A percentile compares a stretch with the other conserved stretches of the same genome.
These are phyloP conservation scores for Pyrenophora seminiperda DNA, from an alignment of 2,329 filamentous ascomycete genomes.

Conservation along the genomic window DNA sequence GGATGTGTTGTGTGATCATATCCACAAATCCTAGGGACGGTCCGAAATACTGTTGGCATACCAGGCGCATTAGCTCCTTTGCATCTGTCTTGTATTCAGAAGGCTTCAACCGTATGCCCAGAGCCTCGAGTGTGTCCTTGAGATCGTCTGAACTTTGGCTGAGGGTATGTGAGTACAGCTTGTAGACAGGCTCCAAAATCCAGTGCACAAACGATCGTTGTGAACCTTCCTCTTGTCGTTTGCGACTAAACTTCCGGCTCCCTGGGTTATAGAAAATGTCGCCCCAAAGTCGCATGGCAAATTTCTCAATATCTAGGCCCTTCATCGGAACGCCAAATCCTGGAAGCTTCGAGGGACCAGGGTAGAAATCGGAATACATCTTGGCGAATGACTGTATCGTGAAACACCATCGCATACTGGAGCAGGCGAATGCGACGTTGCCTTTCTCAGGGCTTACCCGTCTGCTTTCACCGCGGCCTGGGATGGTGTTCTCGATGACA, in stretches of 20 bases:
- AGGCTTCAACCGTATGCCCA: constrained; percentile 88
- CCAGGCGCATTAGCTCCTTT: constrained; percentile 82
- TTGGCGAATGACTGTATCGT: constrained; percentile 91
- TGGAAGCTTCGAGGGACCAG: constrained; percentile 54
- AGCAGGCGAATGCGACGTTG: constrained; percentile 96
- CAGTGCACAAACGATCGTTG: constrained; percentile 93
- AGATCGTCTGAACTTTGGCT: constrained; percentile 87
- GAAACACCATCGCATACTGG: constrained; percentile 95
- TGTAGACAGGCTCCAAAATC: constrained; percentile 95
- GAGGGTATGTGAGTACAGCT: constrained; percentile 93
- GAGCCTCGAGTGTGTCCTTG: constrained; percentile 73
- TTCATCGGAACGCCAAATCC: constrained; percentile 44
- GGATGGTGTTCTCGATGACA: constrained; percentile 84
- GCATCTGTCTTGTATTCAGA: constrained; percentile 91
- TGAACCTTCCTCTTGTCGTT: constrained; percentile 77
- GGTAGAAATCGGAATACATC: constrained; percentile 92
- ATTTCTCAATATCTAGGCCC: constrained; percentile 74
- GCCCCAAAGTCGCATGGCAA: constrained; percentile 87
- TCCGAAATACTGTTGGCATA: constrained; percentile 96
- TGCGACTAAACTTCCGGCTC: constrained; percentile 90
- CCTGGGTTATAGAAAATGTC: constrained; percentile 94
- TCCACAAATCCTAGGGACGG: constrained; percentile 89
- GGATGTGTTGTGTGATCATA: constrained; percentile 89
- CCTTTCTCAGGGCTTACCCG: constrained; percentile 94
- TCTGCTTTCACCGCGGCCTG: constrained; percentile 76